Evolutionary conservation across 495 filamentous ascomycete genomes (phyloP), one percentile per base, ranked within the genome.

Genomic region (Xylaria bambusicola): DNA sequence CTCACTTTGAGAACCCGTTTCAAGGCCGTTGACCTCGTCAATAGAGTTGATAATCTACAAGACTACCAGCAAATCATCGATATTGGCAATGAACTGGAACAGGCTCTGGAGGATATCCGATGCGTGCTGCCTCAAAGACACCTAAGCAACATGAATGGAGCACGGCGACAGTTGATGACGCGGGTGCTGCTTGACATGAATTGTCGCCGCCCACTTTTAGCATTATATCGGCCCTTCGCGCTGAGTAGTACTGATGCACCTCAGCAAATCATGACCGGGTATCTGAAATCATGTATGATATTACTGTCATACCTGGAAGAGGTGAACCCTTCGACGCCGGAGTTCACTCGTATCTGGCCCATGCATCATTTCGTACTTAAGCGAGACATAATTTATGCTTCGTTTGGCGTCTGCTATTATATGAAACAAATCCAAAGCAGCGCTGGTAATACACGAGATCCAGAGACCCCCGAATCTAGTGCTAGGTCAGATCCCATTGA

Each of bases 161-260:
- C 58, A 21, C 67, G 65, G 8, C 65, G 63, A 59, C 61, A 65
- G 48, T 76, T 71, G 72, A 45, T 69, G 48, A 66, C 64, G 15
- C 55, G 69, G 8, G 64, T 66, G 8, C 36, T 71, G 6, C 56
- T 76, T 29, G 72, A 75, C 49, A 67, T 71, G 63, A 70, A 76
- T 46, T 67, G 68, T 21, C 71, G 73, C 24, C 65, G 69, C 7
- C 67, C 72, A 4, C 61, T 76, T 29, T 49, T 76, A 21, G 71
- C 71, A 1, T 54, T 76, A 24, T 76, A 76, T 56, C 69, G 73
- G 2, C 73, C 72, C n/a, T 76, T 75, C 45, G 73, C 71, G 15
- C 69, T 76, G 21, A 65, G 66, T 31, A 61, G 60, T 8, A n/a
- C 60, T 13, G 62, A 68, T 23, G 71, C 66, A 26, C 72, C 69